Evolutionary conservation across 768 basidiomycete species (phyloP).

Genomic region (Leccinum variicolor): DNA sequence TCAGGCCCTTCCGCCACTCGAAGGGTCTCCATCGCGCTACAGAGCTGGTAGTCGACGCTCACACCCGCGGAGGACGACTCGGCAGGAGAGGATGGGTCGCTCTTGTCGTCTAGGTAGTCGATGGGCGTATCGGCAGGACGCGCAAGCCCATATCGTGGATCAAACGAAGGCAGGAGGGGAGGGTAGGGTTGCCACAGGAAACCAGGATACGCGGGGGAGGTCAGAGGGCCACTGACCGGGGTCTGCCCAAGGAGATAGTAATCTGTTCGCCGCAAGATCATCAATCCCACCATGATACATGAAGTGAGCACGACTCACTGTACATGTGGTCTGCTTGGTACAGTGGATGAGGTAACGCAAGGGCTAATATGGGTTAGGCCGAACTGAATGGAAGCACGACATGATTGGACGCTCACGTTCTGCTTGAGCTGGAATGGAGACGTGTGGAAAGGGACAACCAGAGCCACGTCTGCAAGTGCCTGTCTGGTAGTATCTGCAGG

Average conservation of each 20-base stretch:
- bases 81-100: constrained; percentile 26
- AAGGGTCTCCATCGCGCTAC: constrained; percentile 3
- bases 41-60: constrained; percentile 10
- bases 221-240: constrained; percentile 17
- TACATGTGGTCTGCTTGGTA: constrained; percentile 16
- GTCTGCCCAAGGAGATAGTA: constrained; percentile 16
- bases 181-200: constrained; percentile 33
- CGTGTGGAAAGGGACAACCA: constrained; percentile 25
- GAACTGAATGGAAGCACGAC: background rate
- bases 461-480: constrained; percentile 28
- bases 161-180: constrained; percentile 13
- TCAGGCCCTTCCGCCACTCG: constrained; percentile 2
- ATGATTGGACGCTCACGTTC: constrained; percentile 14
- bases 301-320: constrained; percentile 11
- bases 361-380: constrained; percentile 14
- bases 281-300: background rate
- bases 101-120: constrained; percentile 24
- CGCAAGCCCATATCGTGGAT: constrained; percentile 12
- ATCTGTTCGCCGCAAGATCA: constrained; percentile 14
- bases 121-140: constrained; percentile 2
- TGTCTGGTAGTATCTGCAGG: constrained; percentile 26
- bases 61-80: constrained; percentile 16
- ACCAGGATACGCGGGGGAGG: constrained; percentile 14
- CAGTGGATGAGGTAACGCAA: constrained; percentile 6
- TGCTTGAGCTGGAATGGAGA: constrained; percentile 3